Evolutionary conservation across 495 filamentous ascomycete species (phyloP).

Genomic region (Umbilicaria muhlenbergii): DNA sequence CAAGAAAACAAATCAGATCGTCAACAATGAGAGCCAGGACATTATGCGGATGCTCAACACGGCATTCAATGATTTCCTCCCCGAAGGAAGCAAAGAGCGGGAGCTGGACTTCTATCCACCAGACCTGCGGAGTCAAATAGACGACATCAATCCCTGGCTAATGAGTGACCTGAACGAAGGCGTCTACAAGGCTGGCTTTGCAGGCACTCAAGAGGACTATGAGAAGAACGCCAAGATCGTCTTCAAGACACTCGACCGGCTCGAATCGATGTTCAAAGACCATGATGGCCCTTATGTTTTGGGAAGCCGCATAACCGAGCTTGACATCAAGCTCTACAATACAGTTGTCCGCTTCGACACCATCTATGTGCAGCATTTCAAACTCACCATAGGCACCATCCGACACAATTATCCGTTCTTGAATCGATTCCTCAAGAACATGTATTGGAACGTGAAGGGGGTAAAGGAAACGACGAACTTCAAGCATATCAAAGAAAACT

Average conservation of each 20-base stretch:
- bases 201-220: constrained; percentile 29
- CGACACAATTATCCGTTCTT: constrained; percentile 35
- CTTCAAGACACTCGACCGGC: constrained; percentile 35
- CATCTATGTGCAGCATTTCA: constrained; percentile 42
- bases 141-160: constrained; percentile 28
- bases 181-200: constrained; percentile 42
- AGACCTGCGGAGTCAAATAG: constrained; percentile 25
- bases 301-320: constrained; percentile 29
- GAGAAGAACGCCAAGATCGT: constrained; percentile 26
- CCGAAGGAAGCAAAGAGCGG: constrained; percentile 12
- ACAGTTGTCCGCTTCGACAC: constrained; percentile 34
- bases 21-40: constrained; percentile 39
- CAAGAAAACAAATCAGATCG: constrained; percentile 27
- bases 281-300: constrained; percentile 33
- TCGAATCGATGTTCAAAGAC: constrained; percentile 27
- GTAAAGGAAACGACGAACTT: constrained; percentile 40
- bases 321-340: constrained; percentile 33
- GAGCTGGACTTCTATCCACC: constrained; percentile 29
- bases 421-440: constrained; percentile 33
- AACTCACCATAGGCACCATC: constrained; percentile 37
- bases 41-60: constrained; percentile 33
- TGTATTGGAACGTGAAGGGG: constrained; percentile 34
- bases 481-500: constrained; percentile 44
- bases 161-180: constrained; percentile 30
- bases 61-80: constrained; percentile 29